Conservation (phyloP, 2,329 filamentous ascomycete species). For the Daldinia sp. region DNA sequence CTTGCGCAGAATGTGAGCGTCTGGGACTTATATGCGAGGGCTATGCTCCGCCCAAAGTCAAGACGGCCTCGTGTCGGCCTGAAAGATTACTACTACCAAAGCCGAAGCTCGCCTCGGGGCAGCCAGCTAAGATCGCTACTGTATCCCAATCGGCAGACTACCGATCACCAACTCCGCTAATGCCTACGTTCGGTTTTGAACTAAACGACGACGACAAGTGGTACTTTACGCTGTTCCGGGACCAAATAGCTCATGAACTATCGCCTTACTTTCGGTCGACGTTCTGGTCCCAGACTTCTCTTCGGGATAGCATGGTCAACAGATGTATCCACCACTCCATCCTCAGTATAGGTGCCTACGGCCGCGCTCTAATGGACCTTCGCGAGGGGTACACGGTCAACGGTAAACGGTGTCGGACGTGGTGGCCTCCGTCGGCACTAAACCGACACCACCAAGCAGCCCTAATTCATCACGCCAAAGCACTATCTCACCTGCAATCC, state of each 20-base stretch:
- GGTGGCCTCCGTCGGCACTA: conserved; percentile 36
- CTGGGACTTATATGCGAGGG: conserved; percentile 45
- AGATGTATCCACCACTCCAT: conserved; percentile 41
- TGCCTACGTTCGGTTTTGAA: conserved; percentile 35
- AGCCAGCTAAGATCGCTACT: neutral
- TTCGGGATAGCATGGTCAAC: conserved; percentile 40
- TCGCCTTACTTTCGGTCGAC: conserved; percentile 37
- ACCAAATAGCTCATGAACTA: conserved; percentile 37
- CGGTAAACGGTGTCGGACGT: conserved; percentile 24
- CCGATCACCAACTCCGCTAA: conserved; percentile 15
- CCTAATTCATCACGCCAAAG: conserved; percentile 41
- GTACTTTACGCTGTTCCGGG: conserved; percentile 41
- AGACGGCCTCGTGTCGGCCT: conserved; percentile 15
- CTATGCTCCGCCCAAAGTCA: conserved; percentile 39
- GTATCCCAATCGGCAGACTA: conserved; percentile 8
- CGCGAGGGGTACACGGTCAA: conserved; percentile 25
- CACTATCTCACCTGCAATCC: conserved; percentile 37
- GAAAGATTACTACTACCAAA: conserved; percentile 36
- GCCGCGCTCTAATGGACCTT: conserved; percentile 41
- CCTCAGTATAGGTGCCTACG: conserved; percentile 43
- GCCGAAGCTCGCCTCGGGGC: conserved; percentile 24
- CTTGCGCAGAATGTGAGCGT: conserved; percentile 44
- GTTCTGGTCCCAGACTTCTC: conserved; percentile 40
- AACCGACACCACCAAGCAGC: conserved; percentile 42
- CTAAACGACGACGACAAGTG: conserved; percentile 37